A percentile compares a stretch with the other conserved stretches of the same genome.
Evolutionary conservation across 1,284 basidiomycete species (phyloP).

Genomic region (Pascua sp.): DNA sequence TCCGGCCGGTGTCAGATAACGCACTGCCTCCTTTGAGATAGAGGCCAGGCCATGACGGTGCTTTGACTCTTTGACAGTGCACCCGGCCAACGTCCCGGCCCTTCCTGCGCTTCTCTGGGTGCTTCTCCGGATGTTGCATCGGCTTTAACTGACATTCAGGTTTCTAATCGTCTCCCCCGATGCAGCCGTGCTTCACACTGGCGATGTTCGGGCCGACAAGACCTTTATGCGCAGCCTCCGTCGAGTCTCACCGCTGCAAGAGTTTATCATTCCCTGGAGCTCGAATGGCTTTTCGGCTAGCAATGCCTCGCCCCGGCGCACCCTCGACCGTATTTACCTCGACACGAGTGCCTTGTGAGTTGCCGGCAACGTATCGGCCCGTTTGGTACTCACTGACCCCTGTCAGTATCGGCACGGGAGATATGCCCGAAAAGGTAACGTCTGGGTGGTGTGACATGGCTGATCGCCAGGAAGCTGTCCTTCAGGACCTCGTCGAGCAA

Average conservation of each 20-base stretch:
- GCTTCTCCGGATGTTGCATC: no score
- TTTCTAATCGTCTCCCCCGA: constrained; percentile 74
- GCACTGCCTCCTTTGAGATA: no score
- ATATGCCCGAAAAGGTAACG: constrained; percentile 69
- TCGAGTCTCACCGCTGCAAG: constrained; percentile 65
- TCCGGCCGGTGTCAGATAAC: no score
- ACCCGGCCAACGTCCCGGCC: no score
- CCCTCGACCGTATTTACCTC: constrained; percentile 74
- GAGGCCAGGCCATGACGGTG: no score
- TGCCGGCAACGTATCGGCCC: background rate
- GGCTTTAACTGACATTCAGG: constrained; percentile 53
- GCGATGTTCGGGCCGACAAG: constrained; percentile 82
- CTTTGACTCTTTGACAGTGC: no score
- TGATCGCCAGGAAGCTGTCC: constrained; percentile 59
- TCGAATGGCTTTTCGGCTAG: background rate
- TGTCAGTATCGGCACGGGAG: constrained; percentile 54
- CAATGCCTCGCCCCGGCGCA: no score
- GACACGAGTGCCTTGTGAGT: constrained; percentile 60
- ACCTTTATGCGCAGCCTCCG: constrained; percentile 67
- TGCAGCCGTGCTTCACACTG: constrained; percentile 80
- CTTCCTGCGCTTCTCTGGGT: no score
- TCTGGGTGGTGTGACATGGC: background rate
- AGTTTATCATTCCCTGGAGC: constrained; percentile 57
- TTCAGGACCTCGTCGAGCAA: constrained; percentile 63
- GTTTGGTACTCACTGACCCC: background rate